Evolutionary conservation across 192 early-diverging fungal genomes (phyloP).

Genomic region (Fimicolochytrium jonesii): DNA sequence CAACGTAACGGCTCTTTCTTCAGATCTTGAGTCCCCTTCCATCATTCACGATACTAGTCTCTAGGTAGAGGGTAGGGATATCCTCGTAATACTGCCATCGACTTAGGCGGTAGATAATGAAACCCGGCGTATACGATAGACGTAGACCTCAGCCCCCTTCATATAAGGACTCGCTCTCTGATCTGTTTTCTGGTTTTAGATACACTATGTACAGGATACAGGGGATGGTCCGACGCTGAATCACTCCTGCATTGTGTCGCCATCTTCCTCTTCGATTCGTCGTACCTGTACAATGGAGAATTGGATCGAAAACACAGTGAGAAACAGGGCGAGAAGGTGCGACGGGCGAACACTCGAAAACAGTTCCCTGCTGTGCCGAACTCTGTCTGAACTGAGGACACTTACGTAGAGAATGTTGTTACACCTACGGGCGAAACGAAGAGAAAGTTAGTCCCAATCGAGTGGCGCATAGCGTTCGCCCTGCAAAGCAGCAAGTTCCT

Average conservation of each 20-base stretch:
- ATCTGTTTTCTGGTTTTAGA: slow-evolving; percentile 31
- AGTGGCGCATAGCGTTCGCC: background rate
- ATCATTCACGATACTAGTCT: too few relatives aligned
- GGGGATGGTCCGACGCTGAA: background rate
- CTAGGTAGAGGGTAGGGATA: too few relatives aligned
- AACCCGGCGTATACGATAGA: too few relatives aligned
- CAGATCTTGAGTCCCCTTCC: too few relatives aligned
- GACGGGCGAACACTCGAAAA: too few relatives aligned
- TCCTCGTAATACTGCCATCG: too few relatives aligned
- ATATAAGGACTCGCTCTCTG: background rate
- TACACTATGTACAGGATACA: background rate
- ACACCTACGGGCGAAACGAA: slow-evolving; percentile 29
- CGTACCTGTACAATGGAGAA: background rate
- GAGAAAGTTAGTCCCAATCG: background rate
- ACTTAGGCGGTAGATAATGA: too few relatives aligned
- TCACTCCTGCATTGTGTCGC: background rate
- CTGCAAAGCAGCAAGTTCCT: background rate
- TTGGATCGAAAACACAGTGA: background rate
- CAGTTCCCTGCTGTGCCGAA: too few relatives aligned
- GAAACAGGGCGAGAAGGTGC: background rate
- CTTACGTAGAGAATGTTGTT: slow-evolving; percentile 49
- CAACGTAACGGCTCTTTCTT: too few relatives aligned
- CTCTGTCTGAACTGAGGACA: too few relatives aligned
- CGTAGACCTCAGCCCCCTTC: too few relatives aligned
- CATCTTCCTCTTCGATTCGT: background rate